These are phyloP conservation scores for Babesia bigemina DNA, from an alignment of 169 alveolate species.

Conservation along the genomic window DNA sequence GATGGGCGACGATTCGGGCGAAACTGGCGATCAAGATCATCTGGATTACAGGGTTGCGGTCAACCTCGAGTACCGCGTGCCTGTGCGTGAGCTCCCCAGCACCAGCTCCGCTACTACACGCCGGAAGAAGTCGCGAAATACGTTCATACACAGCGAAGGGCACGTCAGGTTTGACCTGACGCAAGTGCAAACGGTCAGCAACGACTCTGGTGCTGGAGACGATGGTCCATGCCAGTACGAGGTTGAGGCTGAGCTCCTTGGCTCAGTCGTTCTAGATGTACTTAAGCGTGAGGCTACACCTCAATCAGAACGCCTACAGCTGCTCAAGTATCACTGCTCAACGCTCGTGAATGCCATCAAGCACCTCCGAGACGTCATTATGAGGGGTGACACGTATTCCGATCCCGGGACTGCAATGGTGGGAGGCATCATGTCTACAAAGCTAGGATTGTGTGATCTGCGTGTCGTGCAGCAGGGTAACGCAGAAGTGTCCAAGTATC, in stretches of 20 bases:
- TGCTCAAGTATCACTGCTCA: constrained; percentile 57
- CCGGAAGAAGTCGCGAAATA: constrained; percentile 43
- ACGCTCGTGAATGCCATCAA: constrained; percentile 39
- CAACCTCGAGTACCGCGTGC: constrained; percentile 65
- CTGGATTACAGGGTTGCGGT: constrained; percentile 70
- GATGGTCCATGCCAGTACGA: constrained; percentile 14
- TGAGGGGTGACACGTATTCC: constrained; percentile 14
- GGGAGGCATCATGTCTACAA: constrained; percentile 16
- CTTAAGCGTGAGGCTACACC: constrained; percentile 15
- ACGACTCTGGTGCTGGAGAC: constrained; percentile 3
- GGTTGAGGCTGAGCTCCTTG: constrained; percentile 62
- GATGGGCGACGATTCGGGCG: constrained; percentile 22
- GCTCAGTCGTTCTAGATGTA: constrained; percentile 19
- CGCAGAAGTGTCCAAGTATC: constrained; percentile 38
- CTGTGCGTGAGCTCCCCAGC: constrained; percentile 45
- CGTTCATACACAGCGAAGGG: constrained; percentile 23
- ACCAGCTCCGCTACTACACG: constrained; percentile 45
- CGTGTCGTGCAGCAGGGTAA: constrained; percentile 50
- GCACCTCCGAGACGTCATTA: constrained; percentile 39
- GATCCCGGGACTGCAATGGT: constrained; percentile 1
- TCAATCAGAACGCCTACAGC: constrained; percentile 23
- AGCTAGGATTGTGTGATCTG: constrained; percentile 60
- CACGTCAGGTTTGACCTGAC: constrained; percentile 59
- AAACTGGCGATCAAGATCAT: constrained; percentile 6
- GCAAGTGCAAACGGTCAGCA: constrained; percentile 35